Conservation (phyloP, 192 early-diverging fungal genomes). For the Mortierella alpina region DNA sequence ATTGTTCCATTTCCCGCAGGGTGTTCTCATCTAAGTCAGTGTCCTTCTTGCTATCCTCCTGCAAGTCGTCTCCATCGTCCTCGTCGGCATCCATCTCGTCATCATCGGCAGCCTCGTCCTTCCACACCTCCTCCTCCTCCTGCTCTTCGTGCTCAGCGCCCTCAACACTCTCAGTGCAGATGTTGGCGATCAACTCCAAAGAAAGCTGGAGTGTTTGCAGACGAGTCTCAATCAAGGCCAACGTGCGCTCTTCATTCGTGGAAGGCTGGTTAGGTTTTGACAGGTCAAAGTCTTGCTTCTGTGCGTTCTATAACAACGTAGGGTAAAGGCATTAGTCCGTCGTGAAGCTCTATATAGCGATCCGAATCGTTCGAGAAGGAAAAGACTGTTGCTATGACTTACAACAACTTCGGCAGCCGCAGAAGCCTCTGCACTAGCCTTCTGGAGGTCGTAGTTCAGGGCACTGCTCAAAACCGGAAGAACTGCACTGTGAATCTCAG, state of each 20-base stretch:
- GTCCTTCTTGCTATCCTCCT: conserved; percentile 55
- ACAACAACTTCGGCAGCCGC: conserved; percentile 53
- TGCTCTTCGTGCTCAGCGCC: conserved; percentile 43
- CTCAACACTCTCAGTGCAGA: conserved; percentile 75
- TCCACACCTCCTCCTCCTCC: conserved; percentile 39
- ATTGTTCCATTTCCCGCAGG: conserved; percentile 57
- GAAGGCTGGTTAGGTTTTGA: conserved; percentile 50
- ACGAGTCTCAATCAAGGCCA: conserved; percentile 62
- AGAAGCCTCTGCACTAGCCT: conserved; percentile 54
- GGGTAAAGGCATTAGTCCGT: neutral
- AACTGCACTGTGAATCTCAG: conserved; percentile 56
- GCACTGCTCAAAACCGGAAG: conserved; percentile 59
- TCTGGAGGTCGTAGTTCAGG: conserved; percentile 62
- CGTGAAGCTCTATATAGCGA: too few species aligned
- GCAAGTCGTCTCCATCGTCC: conserved; percentile 58
- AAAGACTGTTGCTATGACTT: conserved; percentile 18
- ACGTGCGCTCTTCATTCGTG: conserved; percentile 27
- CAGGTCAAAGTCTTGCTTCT: conserved; percentile 40
- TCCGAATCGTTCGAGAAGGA: neutral
- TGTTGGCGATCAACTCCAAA: conserved; percentile 86
- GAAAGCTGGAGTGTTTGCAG: conserved; percentile 75
- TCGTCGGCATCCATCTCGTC: conserved; percentile 58
- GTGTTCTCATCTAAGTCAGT: conserved; percentile 57
- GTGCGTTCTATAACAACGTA: conserved; percentile 24
- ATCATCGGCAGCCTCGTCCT: conserved; percentile 49